phyloP scores from a whole-genome alignment of 495 filamentous ascomycete species.

The Thozetella sp. region DNA sequence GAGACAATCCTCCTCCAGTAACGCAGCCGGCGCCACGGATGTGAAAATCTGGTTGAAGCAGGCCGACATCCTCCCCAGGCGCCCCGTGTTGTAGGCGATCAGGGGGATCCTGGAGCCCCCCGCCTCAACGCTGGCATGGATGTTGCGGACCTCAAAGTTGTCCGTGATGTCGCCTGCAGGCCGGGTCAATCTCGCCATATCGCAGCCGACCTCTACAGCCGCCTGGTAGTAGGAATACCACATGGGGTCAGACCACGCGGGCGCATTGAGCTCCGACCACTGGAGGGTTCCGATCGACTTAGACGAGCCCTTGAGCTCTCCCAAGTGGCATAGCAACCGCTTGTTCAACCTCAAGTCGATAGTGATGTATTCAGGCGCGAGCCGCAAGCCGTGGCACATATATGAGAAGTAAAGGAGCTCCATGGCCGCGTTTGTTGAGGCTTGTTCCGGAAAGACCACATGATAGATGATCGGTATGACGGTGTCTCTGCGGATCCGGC shows the following conservation, averaged over 20 bases:
- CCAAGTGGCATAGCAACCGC: conserved; percentile 42
- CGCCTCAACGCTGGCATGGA: conserved; percentile 42
- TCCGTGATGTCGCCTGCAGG: conserved; percentile 55
- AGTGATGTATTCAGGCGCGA: conserved; percentile 69
- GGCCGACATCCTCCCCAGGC: conserved; percentile 61
- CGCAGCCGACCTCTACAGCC: conserved; percentile 60
- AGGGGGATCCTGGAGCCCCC: conserved; percentile 49
- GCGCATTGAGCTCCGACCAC: conserved; percentile 35
- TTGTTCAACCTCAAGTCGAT: conserved; percentile 61
- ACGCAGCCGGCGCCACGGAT: conserved; percentile 59
- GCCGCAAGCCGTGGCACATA: conserved; percentile 60
- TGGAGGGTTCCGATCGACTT: conserved; percentile 65
- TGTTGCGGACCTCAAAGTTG: conserved; percentile 56
- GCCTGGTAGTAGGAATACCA: conserved; percentile 55
- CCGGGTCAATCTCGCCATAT: conserved; percentile 63
- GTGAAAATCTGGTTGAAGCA: conserved; percentile 71
- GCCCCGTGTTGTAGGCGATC: conserved; percentile 70
- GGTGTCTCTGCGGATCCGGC: conserved; percentile 58
- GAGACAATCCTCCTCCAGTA: conserved; percentile 25
- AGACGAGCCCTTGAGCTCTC: conserved; percentile 56
- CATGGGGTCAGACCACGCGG: conserved; percentile 57
- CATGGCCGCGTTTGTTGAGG: conserved; percentile 19
- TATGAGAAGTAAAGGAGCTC: conserved; percentile 54
- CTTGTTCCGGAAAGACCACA: conserved; percentile 45
- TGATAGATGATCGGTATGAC: conserved; percentile 69